Base-by-base conservation (phyloP, 139 green algal species). In the Tetratostichococcus sp. region DNA sequence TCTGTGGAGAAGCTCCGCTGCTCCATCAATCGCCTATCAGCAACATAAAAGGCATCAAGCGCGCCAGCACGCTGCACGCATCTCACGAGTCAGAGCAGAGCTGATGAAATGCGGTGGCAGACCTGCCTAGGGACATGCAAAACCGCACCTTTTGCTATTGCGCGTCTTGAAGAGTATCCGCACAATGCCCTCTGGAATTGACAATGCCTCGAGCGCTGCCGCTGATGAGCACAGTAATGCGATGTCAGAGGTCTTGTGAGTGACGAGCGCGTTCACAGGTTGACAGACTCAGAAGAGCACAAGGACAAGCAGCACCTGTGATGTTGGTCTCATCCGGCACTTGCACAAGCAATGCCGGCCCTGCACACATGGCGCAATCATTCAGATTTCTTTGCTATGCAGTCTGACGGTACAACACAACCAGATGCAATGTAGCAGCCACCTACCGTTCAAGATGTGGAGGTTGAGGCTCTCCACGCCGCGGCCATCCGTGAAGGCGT, bases 111-210 rank as follows among this genome's bases (percentile, higher is more conserved):
- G n/a, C n/a, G n/a, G n/a, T n/a, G n/a, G n/a, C n/a, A n/a, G n/a
- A n/a, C n/a, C n/a, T n/a, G n/a, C n/a, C n/a, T n/a, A n/a, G n/a
- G n/a, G n/a, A n/a, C n/a, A n/a, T n/a, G n/a, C n/a, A n/a, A 14
- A 50, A 34, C 6, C 69, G 0, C 62, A 79, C 69, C 34, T 67
- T 1, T 67, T 67, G 4, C 33, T 79, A 57, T 75, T 78, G 50
- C 39, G 43, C 22, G 72, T 82, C 65, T 72, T 78, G 58, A 82
- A 78, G 17, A 82, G 26, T 8, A 82, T 19, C 1, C 77, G 67
- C 23, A 67, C 3, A 17, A 59, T 67, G 22, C 71, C 68, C 22
- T 16, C 1, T 4, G 72, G 72, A n/a, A 82, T 43, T 4, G 71
- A 19, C 28, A 82, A 43, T 23, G 31, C 14, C 72, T 75, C 25